Evolutionary conservation across 495 filamentous ascomycete genomes (phyloP), one percentile per base, ranked within the genome.

Genomic region (Clavariopsis aquatica): DNA sequence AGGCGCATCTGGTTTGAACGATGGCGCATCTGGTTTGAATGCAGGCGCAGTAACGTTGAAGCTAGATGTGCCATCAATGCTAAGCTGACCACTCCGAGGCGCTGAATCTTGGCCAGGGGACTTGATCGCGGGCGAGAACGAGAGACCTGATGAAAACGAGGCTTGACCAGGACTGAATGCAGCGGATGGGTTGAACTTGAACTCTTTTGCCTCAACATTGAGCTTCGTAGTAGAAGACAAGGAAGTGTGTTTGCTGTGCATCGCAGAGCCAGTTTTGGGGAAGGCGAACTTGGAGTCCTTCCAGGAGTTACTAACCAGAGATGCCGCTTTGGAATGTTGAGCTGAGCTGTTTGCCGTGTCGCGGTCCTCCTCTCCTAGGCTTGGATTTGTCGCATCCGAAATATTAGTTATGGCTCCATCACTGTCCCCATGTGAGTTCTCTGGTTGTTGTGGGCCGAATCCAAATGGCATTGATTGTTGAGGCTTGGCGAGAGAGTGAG

Each of bases 131-230:
- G 83, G 81, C 66, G 87, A 82, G 73, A 87, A 84, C 4, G 76
- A 78, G 62, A 77, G 83, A 52, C 77, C 77, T 38, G 79, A 78
- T 60, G 80, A 70, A 34, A 81, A 78, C 43, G 81, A 78, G 17
- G 80, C 78, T 43, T 81, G 78, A n/a, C 80, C 78, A 1, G 90
- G 83, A 38, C 79, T 80, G 72, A 89, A 89, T 1, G 83, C 74
- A 56, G 75, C 85, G 19, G 76, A 78, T 4, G 90, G 90, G 60
- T 94, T 87, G 73, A 89, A 89, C 66, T 86, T 90, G 74, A 97
- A 97, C 69, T 93, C 91, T 52, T 89, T 88, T 0, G 94, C 93
- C 57, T 85, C 86, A 41, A 92, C 90, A 65, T 98, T 97, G 49
- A 96, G 79, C 60, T 85, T 90, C 0, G 91, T 92, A 20, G 84